A percentile compares a stretch with the other conserved stretches of the same genome.
These are phyloP conservation scores for Zopfochytrium polystomum DNA, from an alignment of 371 early-diverging fungal genomes.

Conservation along the genomic window DNA sequence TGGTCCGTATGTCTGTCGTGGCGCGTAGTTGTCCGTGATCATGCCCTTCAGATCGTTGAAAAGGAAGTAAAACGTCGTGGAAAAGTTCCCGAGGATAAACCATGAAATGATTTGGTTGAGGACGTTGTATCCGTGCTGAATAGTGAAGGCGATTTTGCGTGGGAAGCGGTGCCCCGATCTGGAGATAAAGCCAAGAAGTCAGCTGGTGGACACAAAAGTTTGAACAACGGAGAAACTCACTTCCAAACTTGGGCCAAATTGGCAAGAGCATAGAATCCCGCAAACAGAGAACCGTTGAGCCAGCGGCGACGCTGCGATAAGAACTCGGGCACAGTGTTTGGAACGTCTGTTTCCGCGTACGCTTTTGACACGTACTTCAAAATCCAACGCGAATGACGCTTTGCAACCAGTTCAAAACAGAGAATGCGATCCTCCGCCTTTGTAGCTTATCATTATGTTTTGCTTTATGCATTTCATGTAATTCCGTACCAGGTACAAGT, in stretches of 20 bases:
- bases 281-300: constrained; percentile 86
- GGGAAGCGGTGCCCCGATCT: constrained; percentile 54
- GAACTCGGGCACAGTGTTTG: constrained; percentile 60
- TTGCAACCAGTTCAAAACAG: constrained; percentile 83
- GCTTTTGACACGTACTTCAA: constrained; percentile 59
- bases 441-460: constrained; percentile 55
- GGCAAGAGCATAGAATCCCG: constrained; percentile 75
- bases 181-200: no score
- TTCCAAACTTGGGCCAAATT: constrained; percentile 48
- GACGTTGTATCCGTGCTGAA: constrained; percentile 60
- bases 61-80: constrained; percentile 30
- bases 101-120: constrained; percentile 67
- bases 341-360: constrained; percentile 78
- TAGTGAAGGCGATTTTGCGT: constrained; percentile 59
- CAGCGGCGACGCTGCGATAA: constrained; percentile 50
- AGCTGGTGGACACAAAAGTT: no score
- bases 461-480: constrained; percentile 83
- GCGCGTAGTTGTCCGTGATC: constrained; percentile 10
- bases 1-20: background rate
- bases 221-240: no score
- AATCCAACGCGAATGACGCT: constrained; percentile 66
- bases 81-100: constrained; percentile 47
- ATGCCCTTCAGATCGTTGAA: constrained; percentile 21
- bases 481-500: constrained; percentile 68
- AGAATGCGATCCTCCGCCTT: constrained; percentile 79